These are phyloP conservation scores for Elsinoe fawcettii DNA, from an alignment of 2,329 filamentous ascomycete species.

Conservation along the genomic window DNA sequence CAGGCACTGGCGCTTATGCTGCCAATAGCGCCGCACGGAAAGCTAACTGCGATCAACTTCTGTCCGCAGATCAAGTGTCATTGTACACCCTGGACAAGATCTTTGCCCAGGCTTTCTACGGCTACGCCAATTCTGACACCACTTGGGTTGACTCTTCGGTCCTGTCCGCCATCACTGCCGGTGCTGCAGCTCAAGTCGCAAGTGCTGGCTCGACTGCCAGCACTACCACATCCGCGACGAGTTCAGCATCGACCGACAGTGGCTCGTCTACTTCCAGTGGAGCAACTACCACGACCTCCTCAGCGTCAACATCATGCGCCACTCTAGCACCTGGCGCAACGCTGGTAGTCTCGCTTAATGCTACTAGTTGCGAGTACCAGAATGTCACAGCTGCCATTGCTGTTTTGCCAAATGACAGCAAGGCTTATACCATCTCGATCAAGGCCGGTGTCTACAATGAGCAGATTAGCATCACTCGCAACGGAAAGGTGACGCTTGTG, in stretches of 20 bases:
- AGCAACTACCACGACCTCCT: constrained; percentile 17
- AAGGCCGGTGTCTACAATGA: constrained; percentile 37
- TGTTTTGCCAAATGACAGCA: constrained; percentile 36
- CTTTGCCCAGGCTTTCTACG: constrained; percentile 30
- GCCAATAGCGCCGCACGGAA: constrained; percentile 31
- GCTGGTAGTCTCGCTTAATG: constrained; percentile 25
- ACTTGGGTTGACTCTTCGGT: constrained; percentile 35
- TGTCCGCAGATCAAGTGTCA: constrained; percentile 31
- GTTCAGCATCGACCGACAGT: constrained; percentile 5
- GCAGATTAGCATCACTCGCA: constrained; percentile 35
- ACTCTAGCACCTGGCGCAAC: constrained; percentile 29
- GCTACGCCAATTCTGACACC: constrained; percentile 29
- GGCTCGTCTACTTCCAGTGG: constrained; percentile 17
- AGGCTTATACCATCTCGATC: constrained; percentile 36
- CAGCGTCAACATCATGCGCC: constrained; percentile 19
- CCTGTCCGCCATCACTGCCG: constrained; percentile 28
- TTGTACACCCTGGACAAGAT: constrained; percentile 31
- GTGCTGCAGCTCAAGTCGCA: constrained; percentile 24
- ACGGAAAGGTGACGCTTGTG: constrained; percentile 33
- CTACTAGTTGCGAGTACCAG: constrained; percentile 32
- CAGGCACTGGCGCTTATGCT: constrained; percentile 35
- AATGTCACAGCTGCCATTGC: constrained; percentile 39
- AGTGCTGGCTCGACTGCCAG: constrained; percentile 16
- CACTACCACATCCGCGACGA: constrained; percentile 18
- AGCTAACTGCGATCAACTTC: constrained; percentile 27